Base-by-base conservation (phyloP, 345 rosid genomes). In the Populus pruinosa region DNA sequence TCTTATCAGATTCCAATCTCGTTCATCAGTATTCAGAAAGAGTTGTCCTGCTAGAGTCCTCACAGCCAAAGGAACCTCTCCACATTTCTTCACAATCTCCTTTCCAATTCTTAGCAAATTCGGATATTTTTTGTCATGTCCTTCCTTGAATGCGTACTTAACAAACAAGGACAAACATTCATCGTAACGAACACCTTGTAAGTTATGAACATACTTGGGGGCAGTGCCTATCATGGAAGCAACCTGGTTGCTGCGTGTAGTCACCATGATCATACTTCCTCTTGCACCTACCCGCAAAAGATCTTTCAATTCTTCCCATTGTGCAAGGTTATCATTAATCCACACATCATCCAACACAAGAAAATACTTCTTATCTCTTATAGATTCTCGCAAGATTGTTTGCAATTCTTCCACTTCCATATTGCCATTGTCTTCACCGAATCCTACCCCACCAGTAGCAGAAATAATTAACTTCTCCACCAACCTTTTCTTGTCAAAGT, bases 1-100 rank as follows among this genome's bases (percentile, higher is more conserved):
- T 33, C 67, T 73, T 1, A 84, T 76, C 6, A 0, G 25, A 27
- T 33, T 17, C 88, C 85, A 81, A 0, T 72, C 44, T 9, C 20
- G 11, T 50, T 73, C 78, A 23, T 70, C 64, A 1, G 31, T 27
- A 4, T 70, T 67, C 2, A 50, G 21, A 41, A 20, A 70, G 14
- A 86, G 43, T 12, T 77, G 43, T 12, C 79, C 5, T 2, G 77
- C 89, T 39, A 86, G 1, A 2, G 82, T 16, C n/a, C 16, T 82
- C 1, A 82, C 38, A 0, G 81, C 85, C 55, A 80, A 13, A 31
- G 89, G 85, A 78, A 82, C 80, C 17, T 84, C 82, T 1, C 61
- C 55, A 2, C 89, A 86, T 47, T 84, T 86, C 31, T 2, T 73
- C 36, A 84, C 77, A 5, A 86, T 86, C 25, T 82, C 73, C 17